A percentile compares a stretch with the other conserved stretches of the same genome.
Conservation (phyloP, 768 basidiomycete genomes). For the Mycena amicta region DNA sequence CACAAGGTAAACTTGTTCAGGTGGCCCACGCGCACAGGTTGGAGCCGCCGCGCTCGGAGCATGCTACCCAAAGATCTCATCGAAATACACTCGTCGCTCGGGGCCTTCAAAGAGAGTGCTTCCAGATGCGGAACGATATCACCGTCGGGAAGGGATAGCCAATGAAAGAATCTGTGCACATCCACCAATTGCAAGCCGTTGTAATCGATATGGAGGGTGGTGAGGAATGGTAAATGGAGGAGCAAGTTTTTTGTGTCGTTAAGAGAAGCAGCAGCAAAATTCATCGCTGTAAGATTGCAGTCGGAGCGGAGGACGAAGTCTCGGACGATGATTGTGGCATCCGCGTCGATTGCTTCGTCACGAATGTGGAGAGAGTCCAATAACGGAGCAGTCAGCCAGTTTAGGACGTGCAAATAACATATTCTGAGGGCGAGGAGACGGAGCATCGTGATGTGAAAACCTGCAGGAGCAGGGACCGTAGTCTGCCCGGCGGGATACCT, state of each 20-base stretch:
- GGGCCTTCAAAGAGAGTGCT: conserved; percentile 12
- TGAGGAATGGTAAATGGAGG: background rate
- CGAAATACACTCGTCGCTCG: background rate
- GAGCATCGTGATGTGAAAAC: no score
- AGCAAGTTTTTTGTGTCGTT: background rate
- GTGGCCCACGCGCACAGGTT: background rate
- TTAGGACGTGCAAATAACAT: no score
- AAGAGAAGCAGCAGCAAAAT: background rate
- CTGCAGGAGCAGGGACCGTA: no score
- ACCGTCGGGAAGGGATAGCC: background rate
- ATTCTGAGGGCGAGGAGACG: no score
- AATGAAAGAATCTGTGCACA: background rate
- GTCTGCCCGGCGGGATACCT: no score
- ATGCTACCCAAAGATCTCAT: background rate
- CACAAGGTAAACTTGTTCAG: background rate
- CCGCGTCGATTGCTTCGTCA: no score
- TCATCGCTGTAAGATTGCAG: background rate
- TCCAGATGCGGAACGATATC: conserved; percentile 21
- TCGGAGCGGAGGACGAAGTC: background rate
- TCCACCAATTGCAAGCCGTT: background rate
- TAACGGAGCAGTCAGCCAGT: no score
- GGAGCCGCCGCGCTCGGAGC: background rate
- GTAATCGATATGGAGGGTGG: background rate
- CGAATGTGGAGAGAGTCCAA: background rate
- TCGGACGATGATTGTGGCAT: background rate